Evolutionary conservation across 1,139 yeast species (phyloP).

Genomic region (Pichia sp.): DNA sequence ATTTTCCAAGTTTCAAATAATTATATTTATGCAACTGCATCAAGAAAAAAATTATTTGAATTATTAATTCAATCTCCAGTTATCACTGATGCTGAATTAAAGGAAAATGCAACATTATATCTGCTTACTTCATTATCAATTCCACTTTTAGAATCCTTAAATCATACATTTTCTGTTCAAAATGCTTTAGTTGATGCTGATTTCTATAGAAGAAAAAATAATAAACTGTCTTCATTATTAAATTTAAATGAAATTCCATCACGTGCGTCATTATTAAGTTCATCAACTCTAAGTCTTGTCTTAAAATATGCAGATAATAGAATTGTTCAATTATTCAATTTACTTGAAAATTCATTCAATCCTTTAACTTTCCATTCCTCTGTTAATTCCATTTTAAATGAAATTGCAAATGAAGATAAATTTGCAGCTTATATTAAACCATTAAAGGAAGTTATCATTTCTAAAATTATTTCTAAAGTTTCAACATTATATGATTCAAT

Average conservation of each 20-base stretch:
- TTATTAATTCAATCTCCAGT: slow-evolving; percentile 79
- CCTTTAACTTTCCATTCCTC: slow-evolving; percentile 70
- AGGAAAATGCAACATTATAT: slow-evolving; percentile 74
- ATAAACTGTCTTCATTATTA: slow-evolving; percentile 73
- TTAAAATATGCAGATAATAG: slow-evolving; percentile 69
- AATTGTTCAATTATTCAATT: slow-evolving; percentile 60
- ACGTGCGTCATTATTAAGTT: slow-evolving; percentile 68
- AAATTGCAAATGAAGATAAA: slow-evolving; percentile 55
- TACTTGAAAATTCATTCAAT: slow-evolving; percentile 79
- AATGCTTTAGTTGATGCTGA: slow-evolving; percentile 37
- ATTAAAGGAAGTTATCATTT: slow-evolving; percentile 72
- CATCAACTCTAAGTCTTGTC: slow-evolving; percentile 27
- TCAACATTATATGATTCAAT: slow-evolving; percentile 83
- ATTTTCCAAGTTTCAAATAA: slow-evolving; percentile 89
- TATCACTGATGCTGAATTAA: slow-evolving; percentile 76
- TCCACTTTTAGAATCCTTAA: slow-evolving; percentile 36
- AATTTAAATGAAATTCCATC: slow-evolving; percentile 80
- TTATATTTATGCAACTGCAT: slow-evolving; percentile 90
- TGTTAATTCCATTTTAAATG: slow-evolving; percentile 53
- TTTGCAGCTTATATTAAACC: slow-evolving; percentile 67
- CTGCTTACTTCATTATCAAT: slow-evolving; percentile 80
- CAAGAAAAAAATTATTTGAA: slow-evolving; percentile 87
- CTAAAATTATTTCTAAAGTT: slow-evolving; percentile 80
- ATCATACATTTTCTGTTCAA: slow-evolving; percentile 25
- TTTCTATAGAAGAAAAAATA: slow-evolving; percentile 60